Evolutionary conservation across 1,139 yeast species (phyloP).

Genomic region (Blastobotrys persicus): DNA sequence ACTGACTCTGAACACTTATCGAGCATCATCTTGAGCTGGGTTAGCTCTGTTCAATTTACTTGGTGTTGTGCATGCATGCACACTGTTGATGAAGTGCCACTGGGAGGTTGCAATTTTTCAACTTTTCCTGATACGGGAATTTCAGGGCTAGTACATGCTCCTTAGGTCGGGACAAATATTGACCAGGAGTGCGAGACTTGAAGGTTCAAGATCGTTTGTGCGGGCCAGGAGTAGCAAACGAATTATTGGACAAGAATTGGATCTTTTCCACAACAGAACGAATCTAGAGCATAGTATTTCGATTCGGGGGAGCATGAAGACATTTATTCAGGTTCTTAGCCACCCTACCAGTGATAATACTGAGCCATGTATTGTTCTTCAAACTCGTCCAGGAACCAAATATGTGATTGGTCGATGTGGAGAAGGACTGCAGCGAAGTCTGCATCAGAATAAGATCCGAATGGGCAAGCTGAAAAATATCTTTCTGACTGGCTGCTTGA

Average conservation of each 20-base stretch:
- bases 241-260: no score
- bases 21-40: no score
- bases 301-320: slow-evolving; percentile 23
- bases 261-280: neutral
- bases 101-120: no score
- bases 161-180: no score
- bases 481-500: slow-evolving; percentile 69
- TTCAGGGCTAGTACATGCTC: neutral
- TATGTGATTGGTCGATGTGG: slow-evolving; percentile 78
- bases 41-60: no score
- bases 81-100: no score
- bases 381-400: slow-evolving; percentile 50
- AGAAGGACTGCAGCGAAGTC: slow-evolving; percentile 80
- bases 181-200: neutral
- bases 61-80: no score
- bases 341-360: slow-evolving; percentile 61
- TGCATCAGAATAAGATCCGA: slow-evolving; percentile 41
- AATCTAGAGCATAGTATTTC: neutral
- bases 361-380: slow-evolving; percentile 59
- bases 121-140: no score
- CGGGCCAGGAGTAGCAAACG: neutral
- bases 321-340: slow-evolving; percentile 28
- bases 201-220: neutral
- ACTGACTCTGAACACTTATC: no score
- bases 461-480: slow-evolving; percentile 53